Percentiles rank a stretch among this genome's conserved stretches.
Conservation (phyloP, 257 asterid species). For the Solanum okadae region DNA sequence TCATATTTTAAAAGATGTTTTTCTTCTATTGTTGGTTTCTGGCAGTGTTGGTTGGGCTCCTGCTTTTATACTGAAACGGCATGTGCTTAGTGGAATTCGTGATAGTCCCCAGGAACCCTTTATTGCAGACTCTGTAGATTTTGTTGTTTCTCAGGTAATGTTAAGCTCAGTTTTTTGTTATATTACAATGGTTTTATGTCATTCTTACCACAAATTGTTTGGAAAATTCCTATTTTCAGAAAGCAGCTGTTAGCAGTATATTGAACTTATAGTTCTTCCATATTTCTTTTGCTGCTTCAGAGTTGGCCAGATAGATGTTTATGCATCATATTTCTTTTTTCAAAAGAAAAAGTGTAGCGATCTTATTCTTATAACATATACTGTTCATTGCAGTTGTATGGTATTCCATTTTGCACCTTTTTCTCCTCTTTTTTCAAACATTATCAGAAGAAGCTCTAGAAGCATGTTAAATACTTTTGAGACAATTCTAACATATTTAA, state of each 20-base stretch:
- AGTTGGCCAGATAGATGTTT: too few species aligned
- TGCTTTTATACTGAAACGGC: constrained; percentile 79
- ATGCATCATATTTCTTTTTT: not conserved
- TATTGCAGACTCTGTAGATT: constrained; percentile 96
- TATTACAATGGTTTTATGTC: not conserved
- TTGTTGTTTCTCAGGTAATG: constrained; percentile 93
- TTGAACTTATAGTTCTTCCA: not conserved
- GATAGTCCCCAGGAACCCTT: constrained; percentile 97
- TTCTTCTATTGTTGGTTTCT: constrained; percentile 14
- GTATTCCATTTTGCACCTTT: not conserved
- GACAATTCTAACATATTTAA: not conserved
- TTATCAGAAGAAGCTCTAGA: not conserved
- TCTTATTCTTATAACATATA: not conserved
- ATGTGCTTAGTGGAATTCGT: constrained; percentile 81
- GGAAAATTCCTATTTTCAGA: not conserved
- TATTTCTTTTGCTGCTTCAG: not conserved
- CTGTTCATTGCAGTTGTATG: not conserved
- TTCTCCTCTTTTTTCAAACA: not conserved
- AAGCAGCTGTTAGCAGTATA: not conserved
- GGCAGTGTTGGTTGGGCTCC: constrained; percentile 96
- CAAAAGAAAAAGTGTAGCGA: not conserved
- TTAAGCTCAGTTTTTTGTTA: not conserved
- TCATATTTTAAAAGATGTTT: not conserved
- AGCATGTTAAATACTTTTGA: not conserved
- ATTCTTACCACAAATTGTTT: not conserved